Evolutionary conservation across 192 early-diverging fungal genomes (phyloP), one percentile per base, ranked within the genome.

Genomic region (Umbelopsis vinacea): DNA sequence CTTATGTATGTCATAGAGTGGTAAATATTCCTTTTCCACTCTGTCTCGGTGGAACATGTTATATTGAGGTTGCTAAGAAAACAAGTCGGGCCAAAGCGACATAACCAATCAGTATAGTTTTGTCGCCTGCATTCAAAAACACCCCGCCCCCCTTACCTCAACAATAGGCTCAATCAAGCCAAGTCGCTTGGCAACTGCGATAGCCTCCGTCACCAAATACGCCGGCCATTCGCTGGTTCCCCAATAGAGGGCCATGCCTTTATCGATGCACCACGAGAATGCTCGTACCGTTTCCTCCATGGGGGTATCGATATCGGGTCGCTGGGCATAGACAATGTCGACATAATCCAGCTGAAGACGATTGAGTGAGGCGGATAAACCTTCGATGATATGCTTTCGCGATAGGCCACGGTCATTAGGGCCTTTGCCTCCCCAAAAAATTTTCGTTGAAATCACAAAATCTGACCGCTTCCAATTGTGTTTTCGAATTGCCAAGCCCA

Each of bases 251-350:
- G 91, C 89, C 84, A 85, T 85, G 40, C 93, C 93, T 70, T 89
- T 85, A 46, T 94, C 89, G 71, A 96, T 93, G 19, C 91, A 83
- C 79, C 82, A 85, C 74, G 94, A 93, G 75, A 96, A 96, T 6
- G 92, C 94, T 2, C 93, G 89, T 12, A 96, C 93, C 47, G 87
- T 87, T 77, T 96, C 93, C 70, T 93, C 90, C 91, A 93, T 96
- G n/a, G 93, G 93, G 38, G 82, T 76, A 72, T 79, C 82, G 10
- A 60, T 76, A 63, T 78, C 76, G 57, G 92, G 93, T 33, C 94
- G 81, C 74, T 96, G 94, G 22, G 94, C 94, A 78, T 88, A 93
- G 46, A 95, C 79, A 12, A 94, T 72, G 81, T 93, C 88, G 12
- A 91, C 90, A 82, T 93, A 91, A 43, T 90, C 90, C 63, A 93